A percentile compares a stretch with the other conserved stretches of the same genome.
Evolutionary conservation across 331 rosid species (phyloP).

Genomic region (Arachis monticola): DNA sequence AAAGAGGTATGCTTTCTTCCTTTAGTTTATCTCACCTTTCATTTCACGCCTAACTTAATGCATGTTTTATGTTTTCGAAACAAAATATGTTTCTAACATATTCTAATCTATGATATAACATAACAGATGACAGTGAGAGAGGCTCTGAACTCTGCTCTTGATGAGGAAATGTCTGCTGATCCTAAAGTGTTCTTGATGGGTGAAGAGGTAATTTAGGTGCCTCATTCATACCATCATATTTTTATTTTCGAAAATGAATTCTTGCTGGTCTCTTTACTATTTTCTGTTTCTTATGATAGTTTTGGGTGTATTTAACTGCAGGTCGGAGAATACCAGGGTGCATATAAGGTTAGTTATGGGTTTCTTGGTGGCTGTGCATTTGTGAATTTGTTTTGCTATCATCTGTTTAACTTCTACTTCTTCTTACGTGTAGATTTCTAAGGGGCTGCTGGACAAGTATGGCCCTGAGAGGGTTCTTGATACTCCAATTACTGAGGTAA

Average conservation of each 20-base stretch:
- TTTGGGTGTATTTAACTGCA: slow-evolving; percentile 46
- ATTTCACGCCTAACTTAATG: not conserved
- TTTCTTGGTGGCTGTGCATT: slow-evolving; percentile 10
- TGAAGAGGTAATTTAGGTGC: slow-evolving; percentile 71
- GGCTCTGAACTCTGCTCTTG: slow-evolving; percentile 92
- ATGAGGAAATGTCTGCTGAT: slow-evolving; percentile 99
- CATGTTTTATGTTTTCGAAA: slow-evolving; percentile 17
- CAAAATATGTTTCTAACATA: not conserved
- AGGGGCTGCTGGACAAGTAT: slow-evolving; percentile 92
- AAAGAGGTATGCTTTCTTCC: slow-evolving; percentile 62
- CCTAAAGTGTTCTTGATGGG: slow-evolving; percentile 97
- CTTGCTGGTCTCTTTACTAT: not conserved
- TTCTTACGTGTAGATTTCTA: slow-evolving; percentile 63
- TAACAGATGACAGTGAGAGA: slow-evolving; percentile 81
- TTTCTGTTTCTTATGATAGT: slow-evolving; percentile 27
- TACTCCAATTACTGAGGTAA: slow-evolving; percentile 98
- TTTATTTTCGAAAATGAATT: not conserved
- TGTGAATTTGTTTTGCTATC: not conserved
- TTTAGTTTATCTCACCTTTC: not conserved
- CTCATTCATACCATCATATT: not conserved
- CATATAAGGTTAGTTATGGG: slow-evolving; percentile 79
- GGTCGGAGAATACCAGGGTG: slow-evolving; percentile 99
- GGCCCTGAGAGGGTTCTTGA: slow-evolving; percentile 98
- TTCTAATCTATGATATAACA: too few relatives aligned
- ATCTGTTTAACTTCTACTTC: slow-evolving; percentile 12